These are phyloP conservation scores for Termitomyces heimii DNA, from an alignment of 768 basidiomycete genomes.

Conservation along the genomic window DNA sequence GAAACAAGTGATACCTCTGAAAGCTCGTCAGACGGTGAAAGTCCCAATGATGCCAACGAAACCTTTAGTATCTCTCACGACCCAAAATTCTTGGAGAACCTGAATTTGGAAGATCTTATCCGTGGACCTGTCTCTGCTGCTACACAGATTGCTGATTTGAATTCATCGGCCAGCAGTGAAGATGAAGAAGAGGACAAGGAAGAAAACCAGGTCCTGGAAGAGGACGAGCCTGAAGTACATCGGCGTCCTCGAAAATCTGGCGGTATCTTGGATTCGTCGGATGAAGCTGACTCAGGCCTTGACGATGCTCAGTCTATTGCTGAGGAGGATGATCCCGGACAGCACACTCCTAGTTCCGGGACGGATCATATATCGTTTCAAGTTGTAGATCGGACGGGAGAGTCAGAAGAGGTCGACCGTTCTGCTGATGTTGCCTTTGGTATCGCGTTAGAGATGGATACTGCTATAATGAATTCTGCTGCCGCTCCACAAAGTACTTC, in stretches of 20 bases:
- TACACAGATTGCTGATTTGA: constrained; percentile 26
- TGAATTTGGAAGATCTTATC: constrained; percentile 31
- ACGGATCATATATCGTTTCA: constrained; percentile 21
- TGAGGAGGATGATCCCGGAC: constrained; percentile 3
- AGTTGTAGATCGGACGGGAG: constrained; percentile 22
- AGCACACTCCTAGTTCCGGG: not conserved
- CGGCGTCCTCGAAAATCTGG: constrained; percentile 22
- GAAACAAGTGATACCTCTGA: not conserved
- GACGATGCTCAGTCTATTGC: constrained; percentile 26
- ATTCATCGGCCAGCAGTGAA: constrained; percentile 33
- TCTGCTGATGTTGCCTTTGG: constrained; percentile 28
- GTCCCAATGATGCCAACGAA: not conserved
- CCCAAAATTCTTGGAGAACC: constrained; percentile 21
- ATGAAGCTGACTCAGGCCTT: constrained; percentile 30
- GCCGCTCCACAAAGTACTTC: not conserved
- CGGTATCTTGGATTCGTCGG: constrained; percentile 12
- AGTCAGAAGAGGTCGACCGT: constrained; percentile 26
- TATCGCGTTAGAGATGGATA: constrained; percentile 27
- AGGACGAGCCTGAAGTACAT: constrained; percentile 23
- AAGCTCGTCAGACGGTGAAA: constrained; percentile 5
- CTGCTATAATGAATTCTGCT: constrained; percentile 8
- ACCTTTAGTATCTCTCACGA: constrained; percentile 19
- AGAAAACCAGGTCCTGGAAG: constrained; percentile 30
- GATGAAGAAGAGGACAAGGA: constrained; percentile 33
- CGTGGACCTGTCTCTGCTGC: constrained; percentile 28